Conservation (phyloP, 306 rosid species). For the Castanea mollissima region DNA sequence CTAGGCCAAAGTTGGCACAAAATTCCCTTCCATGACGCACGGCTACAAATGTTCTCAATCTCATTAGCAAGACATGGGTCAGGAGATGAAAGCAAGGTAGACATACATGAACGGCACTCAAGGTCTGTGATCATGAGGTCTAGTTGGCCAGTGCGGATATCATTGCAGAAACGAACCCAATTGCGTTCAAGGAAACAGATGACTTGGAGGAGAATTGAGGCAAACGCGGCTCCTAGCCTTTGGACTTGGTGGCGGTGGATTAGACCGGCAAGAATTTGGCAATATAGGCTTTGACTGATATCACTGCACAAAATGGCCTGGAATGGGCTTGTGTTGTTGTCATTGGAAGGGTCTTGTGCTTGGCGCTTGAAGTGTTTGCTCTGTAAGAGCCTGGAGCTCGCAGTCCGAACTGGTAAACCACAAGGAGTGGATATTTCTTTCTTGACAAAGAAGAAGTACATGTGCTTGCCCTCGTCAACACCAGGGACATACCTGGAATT, state of each 20-base stretch:
- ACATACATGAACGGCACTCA: constrained; percentile 53
- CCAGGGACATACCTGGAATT: constrained; percentile 52
- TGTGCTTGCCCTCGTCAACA: constrained; percentile 76
- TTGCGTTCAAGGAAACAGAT: constrained; percentile 70
- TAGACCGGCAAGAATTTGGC: constrained; percentile 78
- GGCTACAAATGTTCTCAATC: constrained; percentile 46
- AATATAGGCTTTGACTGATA: constrained; percentile 83
- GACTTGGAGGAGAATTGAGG: constrained; percentile 73
- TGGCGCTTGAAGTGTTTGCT: constrained; percentile 82
- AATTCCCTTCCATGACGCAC: constrained; percentile 68
- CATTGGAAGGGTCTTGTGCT: constrained; percentile 54
- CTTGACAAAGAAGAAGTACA: constrained; percentile 76
- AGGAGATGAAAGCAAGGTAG: constrained; percentile 43
- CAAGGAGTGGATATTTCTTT: constrained; percentile 65
- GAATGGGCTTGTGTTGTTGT: constrained; percentile 71
- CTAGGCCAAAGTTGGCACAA: constrained; percentile 68
- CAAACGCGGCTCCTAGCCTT: constrained; percentile 82
- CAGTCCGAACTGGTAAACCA: no score
- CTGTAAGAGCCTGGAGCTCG: constrained; percentile 71
- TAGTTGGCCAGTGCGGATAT: constrained; percentile 52
- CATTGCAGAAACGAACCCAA: constrained; percentile 54
- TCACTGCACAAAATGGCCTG: constrained; percentile 66
- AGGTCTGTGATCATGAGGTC: constrained; percentile 54
- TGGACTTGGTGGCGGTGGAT: constrained; percentile 67
- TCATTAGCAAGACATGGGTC: constrained; percentile 60